A percentile compares a stretch with the other conserved stretches of the same genome.
Conservation (phyloP, 139 green algal genomes). For the Yamagishiella unicocca region DNA sequence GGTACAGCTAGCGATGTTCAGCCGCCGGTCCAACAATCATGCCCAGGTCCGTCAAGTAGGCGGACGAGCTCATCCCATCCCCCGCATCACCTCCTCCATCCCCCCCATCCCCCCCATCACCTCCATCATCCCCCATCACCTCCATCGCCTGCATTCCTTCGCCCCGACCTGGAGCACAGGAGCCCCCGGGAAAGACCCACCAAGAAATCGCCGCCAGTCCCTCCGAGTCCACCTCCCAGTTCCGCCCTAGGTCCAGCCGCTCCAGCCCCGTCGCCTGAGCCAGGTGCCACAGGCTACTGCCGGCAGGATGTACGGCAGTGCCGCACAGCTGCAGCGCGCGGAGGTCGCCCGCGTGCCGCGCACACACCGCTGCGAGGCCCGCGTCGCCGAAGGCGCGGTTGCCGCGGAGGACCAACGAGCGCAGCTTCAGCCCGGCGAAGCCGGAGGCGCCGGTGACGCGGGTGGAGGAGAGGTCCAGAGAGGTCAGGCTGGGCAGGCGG, state of each 20-base stretch:
- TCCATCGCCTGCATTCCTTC: too few species aligned
- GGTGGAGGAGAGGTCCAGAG: constrained; percentile 12
- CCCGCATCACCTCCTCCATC: too few species aligned
- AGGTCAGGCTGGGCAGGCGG: background rate
- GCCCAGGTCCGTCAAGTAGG: too few species aligned
- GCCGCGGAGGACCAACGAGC: background rate
- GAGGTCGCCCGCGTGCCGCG: background rate
- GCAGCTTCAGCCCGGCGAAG: background rate
- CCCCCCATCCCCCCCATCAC: too few species aligned
- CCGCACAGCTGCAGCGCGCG: background rate
- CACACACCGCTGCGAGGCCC: constrained; percentile 3
- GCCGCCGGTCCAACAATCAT: too few species aligned
- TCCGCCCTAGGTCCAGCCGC: constrained; percentile 10
- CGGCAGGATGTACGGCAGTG: constrained; percentile 16
- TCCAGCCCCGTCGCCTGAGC: background rate
- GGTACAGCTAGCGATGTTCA: too few species aligned
- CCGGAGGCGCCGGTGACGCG: constrained; percentile 18
- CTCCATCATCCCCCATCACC: too few species aligned
- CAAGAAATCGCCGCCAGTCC: constrained; percentile 12
- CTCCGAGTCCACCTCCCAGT: constrained; percentile 16
- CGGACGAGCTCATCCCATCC: too few species aligned
- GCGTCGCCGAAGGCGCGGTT: constrained; percentile 5
- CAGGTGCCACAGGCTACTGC: constrained; percentile 13
- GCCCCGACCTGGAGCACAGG: too few species aligned
- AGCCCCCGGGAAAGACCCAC: constrained; percentile 8